Evolutionary conservation across 177 flowering plant species (phyloP), one percentile per base, ranked within the genome.

Genomic region (Tripterygium wilfordii): DNA sequence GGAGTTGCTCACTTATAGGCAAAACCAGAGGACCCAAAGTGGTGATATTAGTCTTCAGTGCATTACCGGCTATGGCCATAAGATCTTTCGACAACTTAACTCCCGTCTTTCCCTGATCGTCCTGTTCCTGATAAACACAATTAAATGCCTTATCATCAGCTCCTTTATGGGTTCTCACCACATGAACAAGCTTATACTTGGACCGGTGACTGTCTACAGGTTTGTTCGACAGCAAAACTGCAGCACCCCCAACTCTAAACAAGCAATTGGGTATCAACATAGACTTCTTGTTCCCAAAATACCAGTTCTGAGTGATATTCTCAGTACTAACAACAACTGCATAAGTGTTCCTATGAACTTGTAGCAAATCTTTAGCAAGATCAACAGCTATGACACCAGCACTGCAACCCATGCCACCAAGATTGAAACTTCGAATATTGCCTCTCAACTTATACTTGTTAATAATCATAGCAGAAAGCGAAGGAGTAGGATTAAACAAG

Each of bases 341-440:
- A 36, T 67, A 72, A 19, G 80, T 74, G 18, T 62, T 70, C 22
- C 75, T 33, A 42, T 79, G 80, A 49, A 77, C 72, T 45, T 64
- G 78, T 20, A 79, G 43, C 45, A 79, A 18, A 28, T 79, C 73
- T 28, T 62, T 67, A 1, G 82, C 85, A 0, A 77, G 61, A 50
- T 74, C 76, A 30, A 74, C 13, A 1, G 85, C 69, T n/a, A 79
- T 74, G 0, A 77, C 78, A 12, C 85, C 78, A n/a, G 85, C 85
- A 46, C 76, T 69, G 32, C 85, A 79, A 0, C 85, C 85, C 85
- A 79, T 79, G 13, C 81, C 81, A 0, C 76, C 78, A 27, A 76
- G 44, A 57, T 72, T 72, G 31, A 38, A 70, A 39, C 69, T 67
- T 50, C 25, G 47, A 15, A 76, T 65, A 27, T 76, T 76, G 1